Base-by-base conservation (phyloP, 148 eudicot species). In the Dianthus caryophyllus region DNA sequence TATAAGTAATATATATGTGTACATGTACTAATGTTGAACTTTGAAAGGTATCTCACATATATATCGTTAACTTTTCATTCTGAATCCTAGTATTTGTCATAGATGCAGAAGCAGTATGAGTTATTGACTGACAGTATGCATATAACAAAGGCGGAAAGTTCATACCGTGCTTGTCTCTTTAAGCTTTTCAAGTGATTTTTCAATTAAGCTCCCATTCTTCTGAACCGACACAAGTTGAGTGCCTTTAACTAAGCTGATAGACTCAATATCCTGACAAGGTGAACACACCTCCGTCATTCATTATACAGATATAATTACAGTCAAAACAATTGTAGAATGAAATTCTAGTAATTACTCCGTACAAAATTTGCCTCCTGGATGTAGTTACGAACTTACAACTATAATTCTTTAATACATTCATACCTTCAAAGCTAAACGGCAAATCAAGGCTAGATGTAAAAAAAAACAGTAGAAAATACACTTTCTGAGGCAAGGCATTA, bases 151-250 rank as follows among this genome's bases (percentile, higher is more conserved):
- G 47, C 5, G 50, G 29, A 50, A 58, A 54, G 6, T 29, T 64
- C 80, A 69, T 85, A 94, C 98, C 84, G 92, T 90, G 83, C 80
- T 86, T 9, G 97, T 82, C 78, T 83, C 95, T 82, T 83, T 94
- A 59, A 94, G 83, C 80, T 86, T 90, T 68, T 82, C 88, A 71
- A 94, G 57, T 55, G 98, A 94, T 62, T 78, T 88, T 68, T 63
- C 92, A 73, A 94, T 83, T 9, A 94, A 71, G 76, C 75, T 81
- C 25, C 67, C 89, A 69, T 83, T 81, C 83, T 88, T 87, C 74
- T 80, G 82, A 72, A 77, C 80, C 16, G 66, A 62, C 20, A 85
- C 81, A 65, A 84, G 64, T 71, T 53, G 83, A 68, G 52, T 9
- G 25, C 77, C 72, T 70, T 73, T 67, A 71, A 63, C 68, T 59